These are phyloP conservation scores for Mycena pura DNA, from an alignment of 768 basidiomycete genomes.

Conservation along the genomic window DNA sequence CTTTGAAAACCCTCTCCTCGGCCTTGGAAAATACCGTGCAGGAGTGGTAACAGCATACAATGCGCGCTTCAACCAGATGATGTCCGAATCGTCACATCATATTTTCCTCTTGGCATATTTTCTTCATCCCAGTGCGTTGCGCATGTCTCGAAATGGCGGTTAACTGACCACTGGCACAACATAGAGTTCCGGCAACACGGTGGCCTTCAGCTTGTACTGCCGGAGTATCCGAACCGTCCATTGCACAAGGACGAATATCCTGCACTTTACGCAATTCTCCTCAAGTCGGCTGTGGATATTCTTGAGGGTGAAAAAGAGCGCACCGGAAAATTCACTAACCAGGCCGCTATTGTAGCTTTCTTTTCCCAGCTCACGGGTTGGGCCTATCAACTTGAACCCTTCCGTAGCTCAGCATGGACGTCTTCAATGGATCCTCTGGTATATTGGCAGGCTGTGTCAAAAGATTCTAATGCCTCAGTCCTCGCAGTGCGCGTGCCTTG, in stretches of 20 bases:
- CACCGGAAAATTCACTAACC: conserved; percentile 12
- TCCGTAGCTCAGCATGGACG: conserved; percentile 21
- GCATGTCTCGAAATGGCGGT: neutral
- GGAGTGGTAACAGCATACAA: conserved; percentile 32
- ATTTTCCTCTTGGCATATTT: conserved; percentile 37
- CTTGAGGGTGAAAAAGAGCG: conserved; percentile 28
- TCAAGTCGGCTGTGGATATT: conserved; percentile 22
- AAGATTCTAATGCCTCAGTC: conserved; percentile 34
- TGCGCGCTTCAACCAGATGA: conserved; percentile 36
- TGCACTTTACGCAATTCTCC: conserved; percentile 15
- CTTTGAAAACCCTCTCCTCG: conserved; percentile 28
- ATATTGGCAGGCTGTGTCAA: conserved; percentile 29
- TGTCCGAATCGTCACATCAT: conserved; percentile 34
- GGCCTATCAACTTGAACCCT: conserved; percentile 31
- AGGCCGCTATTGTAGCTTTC: conserved; percentile 17
- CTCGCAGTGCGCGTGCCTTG: no score
- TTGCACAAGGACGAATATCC: conserved; percentile 8
- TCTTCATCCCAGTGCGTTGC: conserved; percentile 35
- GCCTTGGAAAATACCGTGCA: neutral
- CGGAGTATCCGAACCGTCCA: conserved; percentile 10
- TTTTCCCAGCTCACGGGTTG: conserved; percentile 31
- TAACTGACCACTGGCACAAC: neutral
- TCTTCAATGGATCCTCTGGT: conserved; percentile 28
- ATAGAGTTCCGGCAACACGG: conserved; percentile 23
- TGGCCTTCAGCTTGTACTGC: conserved; percentile 28